Percentiles rank a stretch among this genome's conserved stretches.
Conservation (phyloP, 768 basidiomycete genomes). For the Serendipita vermifera region DNA sequence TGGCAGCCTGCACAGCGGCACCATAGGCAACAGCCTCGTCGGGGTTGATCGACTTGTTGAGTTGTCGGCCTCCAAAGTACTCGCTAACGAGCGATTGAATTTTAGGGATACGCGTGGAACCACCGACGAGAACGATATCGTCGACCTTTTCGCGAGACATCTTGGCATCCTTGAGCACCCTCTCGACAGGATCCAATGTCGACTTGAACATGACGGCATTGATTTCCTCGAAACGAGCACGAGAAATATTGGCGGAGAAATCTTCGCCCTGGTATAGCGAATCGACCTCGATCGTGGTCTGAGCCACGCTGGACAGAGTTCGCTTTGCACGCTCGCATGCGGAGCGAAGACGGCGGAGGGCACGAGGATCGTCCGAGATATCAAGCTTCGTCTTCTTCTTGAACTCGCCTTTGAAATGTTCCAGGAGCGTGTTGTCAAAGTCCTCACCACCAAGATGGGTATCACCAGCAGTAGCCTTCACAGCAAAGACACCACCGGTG, state of each 20-base stretch:
- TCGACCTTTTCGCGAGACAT: slow-evolving; percentile 91
- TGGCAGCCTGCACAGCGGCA: slow-evolving; percentile 98
- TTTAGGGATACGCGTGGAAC: slow-evolving; percentile 99
- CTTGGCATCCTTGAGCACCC: slow-evolving; percentile 98
- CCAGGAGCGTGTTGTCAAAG: slow-evolving; percentile 95
- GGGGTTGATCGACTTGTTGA: slow-evolving; percentile 99
- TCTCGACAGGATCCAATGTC: slow-evolving; percentile 95
- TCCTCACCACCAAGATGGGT: slow-evolving; percentile 99
- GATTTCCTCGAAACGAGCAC: slow-evolving; percentile 99
- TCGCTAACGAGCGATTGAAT: slow-evolving; percentile 97
- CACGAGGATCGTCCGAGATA: slow-evolving; percentile 93
- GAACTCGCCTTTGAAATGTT: slow-evolving; percentile 99
- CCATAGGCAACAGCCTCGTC: slow-evolving; percentile 99
- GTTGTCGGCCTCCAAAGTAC: slow-evolving; percentile 92
- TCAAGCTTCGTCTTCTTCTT: slow-evolving; percentile 94
- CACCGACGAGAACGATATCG: slow-evolving; percentile 98
- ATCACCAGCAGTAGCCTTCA: slow-evolving; percentile 98
- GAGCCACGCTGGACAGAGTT: slow-evolving; percentile 93
- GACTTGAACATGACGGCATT: slow-evolving; percentile 92
- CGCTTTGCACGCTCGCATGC: slow-evolving; percentile 99
- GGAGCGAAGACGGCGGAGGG: slow-evolving; percentile 85
- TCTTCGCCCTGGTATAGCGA: slow-evolving; percentile 97
- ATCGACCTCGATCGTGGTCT: slow-evolving; percentile 99
- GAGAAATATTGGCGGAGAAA: slow-evolving; percentile 97
- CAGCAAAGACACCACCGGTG: slow-evolving; percentile 95